Evolutionary conservation across 192 early-diverging fungal genomes (phyloP).

Genomic region (Chytriomyces sp.): DNA sequence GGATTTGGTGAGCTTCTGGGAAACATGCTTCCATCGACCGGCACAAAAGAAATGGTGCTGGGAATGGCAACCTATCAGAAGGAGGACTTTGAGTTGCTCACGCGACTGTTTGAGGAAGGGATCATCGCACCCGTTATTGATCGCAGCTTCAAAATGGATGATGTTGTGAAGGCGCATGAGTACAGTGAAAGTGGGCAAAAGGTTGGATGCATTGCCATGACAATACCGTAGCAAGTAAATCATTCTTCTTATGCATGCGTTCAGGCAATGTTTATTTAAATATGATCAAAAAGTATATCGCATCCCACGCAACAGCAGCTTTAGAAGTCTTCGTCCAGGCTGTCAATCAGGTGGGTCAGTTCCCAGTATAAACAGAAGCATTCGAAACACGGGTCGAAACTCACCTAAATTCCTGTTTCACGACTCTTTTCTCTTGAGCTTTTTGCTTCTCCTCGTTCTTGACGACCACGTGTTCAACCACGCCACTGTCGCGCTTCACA

Average conservation of each 20-base stretch:
- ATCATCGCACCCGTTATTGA: conserved; percentile 26
- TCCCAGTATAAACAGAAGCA: too few relatives aligned
- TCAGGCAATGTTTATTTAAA: too few relatives aligned
- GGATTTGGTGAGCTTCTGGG: neutral
- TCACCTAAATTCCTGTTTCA: neutral
- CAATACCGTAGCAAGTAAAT: too few relatives aligned
- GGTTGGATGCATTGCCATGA: conserved; percentile 10
- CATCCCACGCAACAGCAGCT: too few relatives aligned
- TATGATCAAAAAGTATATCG: too few relatives aligned
- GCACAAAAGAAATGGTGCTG: conserved; percentile 15
- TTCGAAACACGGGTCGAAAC: too few relatives aligned
- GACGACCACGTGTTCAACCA: neutral
- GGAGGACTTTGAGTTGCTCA: conserved; percentile 18
- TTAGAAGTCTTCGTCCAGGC: too few relatives aligned
- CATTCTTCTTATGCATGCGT: too few relatives aligned
- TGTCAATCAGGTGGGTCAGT: too few relatives aligned
- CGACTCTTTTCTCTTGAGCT: conserved; percentile 10
- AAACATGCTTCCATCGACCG: neutral
- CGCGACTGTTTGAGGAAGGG: conserved; percentile 14
- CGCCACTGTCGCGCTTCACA: conserved; percentile 14
- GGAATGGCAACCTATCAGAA: neutral
- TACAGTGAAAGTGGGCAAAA: conserved; percentile 4
- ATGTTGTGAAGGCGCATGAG: conserved; percentile 12
- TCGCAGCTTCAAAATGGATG: conserved; percentile 23
- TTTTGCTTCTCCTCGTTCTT: neutral